Base-by-base conservation (phyloP, 495 filamentous ascomycete species). In the Platismatia glauca region DNA sequence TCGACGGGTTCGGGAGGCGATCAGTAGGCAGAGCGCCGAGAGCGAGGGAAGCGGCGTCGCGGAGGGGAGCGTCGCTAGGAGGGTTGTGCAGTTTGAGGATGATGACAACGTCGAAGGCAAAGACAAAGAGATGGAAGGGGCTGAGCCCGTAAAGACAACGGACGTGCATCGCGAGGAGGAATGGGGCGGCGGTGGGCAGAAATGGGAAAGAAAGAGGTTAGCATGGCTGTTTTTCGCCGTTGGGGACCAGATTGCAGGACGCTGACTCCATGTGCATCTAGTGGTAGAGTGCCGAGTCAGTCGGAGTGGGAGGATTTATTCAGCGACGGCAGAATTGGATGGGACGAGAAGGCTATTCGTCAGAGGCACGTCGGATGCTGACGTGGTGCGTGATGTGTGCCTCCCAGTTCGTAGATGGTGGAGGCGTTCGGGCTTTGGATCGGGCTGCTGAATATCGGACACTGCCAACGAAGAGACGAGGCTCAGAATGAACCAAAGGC, bases 281-380 rank as follows among this genome's bases (percentile, higher is more conserved):
- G 58, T 53, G 63, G 60, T 12, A n/a, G 27, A 43, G 31, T 62
- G 22, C 64, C 59, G 15, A 62, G 29, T 12, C 43, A 55, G 55
- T 18, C 12, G 37, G 64, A 66, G 44, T 63, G 64, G 64, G 55
- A 60, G 27, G 59, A 20, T 20, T 11, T 66, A 29, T 61, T 66
- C 55, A 48, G 63, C 22, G 29, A 38, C 29, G 57, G 33, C 29
- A 35, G 56, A 12, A 38, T 24, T 29, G 39, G 55, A 39, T 50
- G 55, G 29, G 33, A 38, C 18, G 61, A 64, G 9, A 55, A 58
- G 2, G 57, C 38, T 59, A 7, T n/a, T 29, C 27, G 16, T 43
- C 35, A 27, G 8, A 59, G 1, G 39, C 7, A 59, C n/a, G 12
- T 52, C 15, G 48, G 48, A 52, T 52, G 48, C 27, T 52, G 27